A percentile compares a stretch with the other conserved stretches of the same genome.
Conservation (phyloP, 106 monocot genomes). For the Cymbidium sinense region DNA sequence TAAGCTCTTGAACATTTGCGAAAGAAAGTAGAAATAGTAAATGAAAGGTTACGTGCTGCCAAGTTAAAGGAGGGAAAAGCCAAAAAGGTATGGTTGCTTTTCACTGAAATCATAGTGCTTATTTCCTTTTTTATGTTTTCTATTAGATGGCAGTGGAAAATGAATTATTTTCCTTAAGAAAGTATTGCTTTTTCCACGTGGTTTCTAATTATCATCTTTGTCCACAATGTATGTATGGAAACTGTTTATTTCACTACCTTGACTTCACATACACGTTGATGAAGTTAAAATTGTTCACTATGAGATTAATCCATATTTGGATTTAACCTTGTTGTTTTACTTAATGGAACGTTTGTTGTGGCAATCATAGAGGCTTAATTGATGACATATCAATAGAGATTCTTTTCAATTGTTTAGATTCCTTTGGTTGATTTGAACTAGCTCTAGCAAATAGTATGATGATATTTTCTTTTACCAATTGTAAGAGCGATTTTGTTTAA, state of each 20-base stretch:
- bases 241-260: not conserved
- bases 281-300: not conserved
- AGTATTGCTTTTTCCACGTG: not conserved
- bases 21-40: constrained; percentile 85
- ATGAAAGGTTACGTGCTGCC: constrained; percentile 73
- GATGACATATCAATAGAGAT: not conserved
- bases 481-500: not conserved
- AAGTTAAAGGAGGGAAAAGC: constrained; percentile 89
- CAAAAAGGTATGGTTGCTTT: constrained; percentile 49
- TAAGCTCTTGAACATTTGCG: constrained; percentile 92
- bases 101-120: not conserved
- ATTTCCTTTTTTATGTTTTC: not conserved
- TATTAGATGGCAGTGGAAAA: not conserved
- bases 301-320: no score
- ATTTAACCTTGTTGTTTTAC: not conserved
- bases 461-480: not conserved
- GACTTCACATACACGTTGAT: not conserved
- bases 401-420: not conserved
- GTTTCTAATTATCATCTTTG: not conserved
- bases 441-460: not conserved
- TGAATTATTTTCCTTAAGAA: not conserved
- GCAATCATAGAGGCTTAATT: not conserved
- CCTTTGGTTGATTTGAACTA: not conserved
- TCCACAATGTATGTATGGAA: not conserved
- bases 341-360: not conserved